These are phyloP conservation scores for Eutypella sp. DNA, from an alignment of 2,329 filamentous ascomycete species.

Conservation along the genomic window DNA sequence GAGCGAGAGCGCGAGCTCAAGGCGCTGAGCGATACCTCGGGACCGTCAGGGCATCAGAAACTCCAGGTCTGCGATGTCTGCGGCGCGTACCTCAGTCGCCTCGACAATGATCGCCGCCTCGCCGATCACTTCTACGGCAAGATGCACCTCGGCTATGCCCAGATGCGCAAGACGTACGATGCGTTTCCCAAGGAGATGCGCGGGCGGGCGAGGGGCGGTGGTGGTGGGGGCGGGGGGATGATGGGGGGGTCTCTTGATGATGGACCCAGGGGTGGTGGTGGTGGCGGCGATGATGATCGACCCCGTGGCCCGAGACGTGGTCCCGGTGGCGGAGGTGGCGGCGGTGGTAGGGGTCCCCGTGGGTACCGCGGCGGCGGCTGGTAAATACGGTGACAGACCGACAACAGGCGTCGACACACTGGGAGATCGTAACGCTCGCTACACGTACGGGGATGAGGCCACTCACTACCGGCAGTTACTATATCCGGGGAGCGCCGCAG, in stretches of 20 bases:
- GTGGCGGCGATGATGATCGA: slow-evolving; percentile 37
- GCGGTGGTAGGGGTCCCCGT: slow-evolving; percentile 29
- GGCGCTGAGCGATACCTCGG: slow-evolving; percentile 82
- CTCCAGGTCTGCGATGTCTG: slow-evolving; percentile 98
- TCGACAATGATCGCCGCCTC: slow-evolving; percentile 90
- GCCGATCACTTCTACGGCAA: slow-evolving; percentile 99
- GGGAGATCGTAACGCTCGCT: no score
- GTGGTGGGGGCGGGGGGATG: slow-evolving; percentile 52
- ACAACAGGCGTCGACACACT: no score
- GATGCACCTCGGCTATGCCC: slow-evolving; percentile 97
- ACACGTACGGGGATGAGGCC: no score
- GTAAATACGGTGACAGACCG: slow-evolving; percentile 22
- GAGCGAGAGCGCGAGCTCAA: slow-evolving; percentile 87
- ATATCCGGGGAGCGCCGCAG: no score
- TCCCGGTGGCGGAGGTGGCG: slow-evolving; percentile 46
- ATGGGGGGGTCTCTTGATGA: slow-evolving; percentile 41
- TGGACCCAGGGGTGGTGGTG: slow-evolving; percentile 40
- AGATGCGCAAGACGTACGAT: slow-evolving; percentile 94
- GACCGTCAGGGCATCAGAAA: slow-evolving; percentile 93
- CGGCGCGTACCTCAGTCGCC: slow-evolving; percentile 83
- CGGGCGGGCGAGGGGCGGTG: slow-evolving; percentile 54
- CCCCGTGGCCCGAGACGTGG: slow-evolving; percentile 49
- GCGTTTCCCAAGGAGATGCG: slow-evolving; percentile 83
- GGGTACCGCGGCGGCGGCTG: slow-evolving; percentile 46
- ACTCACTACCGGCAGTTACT: no score